Evolutionary conservation across 495 filamentous ascomycete species (phyloP), one percentile per base, ranked within the genome.

Genomic region (Penicillium coffeae): DNA sequence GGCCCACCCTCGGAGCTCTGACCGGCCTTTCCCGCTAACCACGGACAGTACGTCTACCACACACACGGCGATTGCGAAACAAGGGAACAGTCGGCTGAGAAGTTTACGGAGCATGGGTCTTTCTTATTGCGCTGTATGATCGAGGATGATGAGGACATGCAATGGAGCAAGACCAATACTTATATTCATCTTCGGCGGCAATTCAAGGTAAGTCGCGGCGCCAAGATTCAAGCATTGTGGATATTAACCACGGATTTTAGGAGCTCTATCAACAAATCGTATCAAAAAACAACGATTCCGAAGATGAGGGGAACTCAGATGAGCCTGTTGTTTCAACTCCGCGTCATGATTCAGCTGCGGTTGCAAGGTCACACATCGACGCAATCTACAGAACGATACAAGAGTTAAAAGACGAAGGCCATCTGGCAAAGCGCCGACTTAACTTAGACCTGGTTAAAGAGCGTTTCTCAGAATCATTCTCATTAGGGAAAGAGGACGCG

Each of bases 121-220:
- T 83, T 82, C 54, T 55, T 86, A 38, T 64, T 85, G 3, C 70
- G 76, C 21, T 74, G 73, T 10, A 84, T 86, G 80, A 55, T 83
- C 8, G 76, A 74, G 40, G 71, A 82, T 2, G 76, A 79, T 44
- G 75, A 81, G 57, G 71, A 70, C 25, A 59, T 82, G 21, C 62
- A 70, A 18, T 86, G 83, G 83, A 63, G 59, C 18, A 71, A 71
- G 39, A 81, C 75, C 8, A 72, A 69, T 47, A 60, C 85, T 8
- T 77, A 76, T 50, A 60, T 67, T 22, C 73, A 83, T 58, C 71
- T 81, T 21, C 70, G 62, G 38, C 59, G 71, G 42, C 72, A 75
- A 46, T 82, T 77, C 55, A 65, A 73, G 25, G 77, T 75, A 50
- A 51, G 56, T 44, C 1, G 20, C 38, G 16, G 13, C 21, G 30